Evolutionary conservation across 2,329 filamentous ascomycete genomes (phyloP).

Genomic region (Nigrospora osmanthi): DNA sequence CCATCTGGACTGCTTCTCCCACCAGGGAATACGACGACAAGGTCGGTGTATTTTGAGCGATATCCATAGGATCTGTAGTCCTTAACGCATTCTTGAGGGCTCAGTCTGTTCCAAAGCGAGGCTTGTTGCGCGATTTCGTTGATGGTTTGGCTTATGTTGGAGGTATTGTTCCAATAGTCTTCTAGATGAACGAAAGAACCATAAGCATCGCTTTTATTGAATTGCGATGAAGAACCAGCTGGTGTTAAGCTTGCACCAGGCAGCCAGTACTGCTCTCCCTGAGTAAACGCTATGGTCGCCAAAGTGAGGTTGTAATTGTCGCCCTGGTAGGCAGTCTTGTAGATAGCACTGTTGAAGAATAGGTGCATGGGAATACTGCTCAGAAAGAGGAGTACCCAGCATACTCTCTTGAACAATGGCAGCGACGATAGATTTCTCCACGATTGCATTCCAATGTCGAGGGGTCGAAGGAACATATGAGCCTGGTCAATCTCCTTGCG

Average conservation of each 20-base stretch:
- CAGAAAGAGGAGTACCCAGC: slow-evolving; percentile 2
- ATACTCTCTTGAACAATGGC: background rate
- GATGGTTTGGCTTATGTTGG: too few relatives aligned
- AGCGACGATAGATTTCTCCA: slow-evolving; percentile 20
- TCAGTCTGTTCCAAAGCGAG: too few relatives aligned
- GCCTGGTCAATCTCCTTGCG: slow-evolving; percentile 23
- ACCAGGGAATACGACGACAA: background rate
- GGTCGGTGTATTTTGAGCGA: too few relatives aligned
- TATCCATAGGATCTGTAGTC: background rate
- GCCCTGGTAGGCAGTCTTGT: background rate
- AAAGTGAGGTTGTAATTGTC: slow-evolving; percentile 2
- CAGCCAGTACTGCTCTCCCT: background rate
- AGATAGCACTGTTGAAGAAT: slow-evolving; percentile 4
- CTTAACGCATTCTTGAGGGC: background rate
- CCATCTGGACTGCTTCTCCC: slow-evolving; percentile 6
- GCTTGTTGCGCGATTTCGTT: background rate
- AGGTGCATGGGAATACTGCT: slow-evolving; percentile 5
- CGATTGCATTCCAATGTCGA: slow-evolving; percentile 33
- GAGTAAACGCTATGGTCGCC: slow-evolving; percentile 2
- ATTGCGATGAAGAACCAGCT: background rate
- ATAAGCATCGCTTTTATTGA: too few relatives aligned
- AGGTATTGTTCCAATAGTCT: background rate
- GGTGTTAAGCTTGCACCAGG: background rate
- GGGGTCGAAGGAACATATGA: slow-evolving; percentile 27
- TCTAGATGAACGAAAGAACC: too few relatives aligned